Conservation (phyloP, 2,329 filamentous ascomycete species). For the Colletotrichum sp. region DNA sequence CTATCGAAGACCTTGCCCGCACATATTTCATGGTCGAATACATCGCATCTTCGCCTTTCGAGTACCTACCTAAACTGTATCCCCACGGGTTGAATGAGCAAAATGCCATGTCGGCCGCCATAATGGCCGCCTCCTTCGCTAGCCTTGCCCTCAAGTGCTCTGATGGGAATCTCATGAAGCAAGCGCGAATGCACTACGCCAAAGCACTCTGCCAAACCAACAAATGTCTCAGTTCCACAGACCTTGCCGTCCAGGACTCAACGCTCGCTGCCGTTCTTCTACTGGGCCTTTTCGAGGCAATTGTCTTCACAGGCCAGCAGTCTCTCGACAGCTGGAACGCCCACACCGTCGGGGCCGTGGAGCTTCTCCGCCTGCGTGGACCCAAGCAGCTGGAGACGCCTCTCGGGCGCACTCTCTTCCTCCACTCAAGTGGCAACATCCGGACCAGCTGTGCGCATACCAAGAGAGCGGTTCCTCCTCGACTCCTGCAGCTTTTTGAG, state of each 20-base stretch:
- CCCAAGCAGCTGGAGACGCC: conserved; percentile 23
- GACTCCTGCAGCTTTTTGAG: conserved; percentile 23
- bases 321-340: conserved; percentile 30
- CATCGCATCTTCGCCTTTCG: conserved; percentile 28
- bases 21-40: conserved; percentile 29
- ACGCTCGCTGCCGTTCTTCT: conserved; percentile 31
- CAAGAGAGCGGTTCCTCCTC: conserved; percentile 22
- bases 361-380: conserved; percentile 30
- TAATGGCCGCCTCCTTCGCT: conserved; percentile 28
- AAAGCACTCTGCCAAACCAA: conserved; percentile 16
- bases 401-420: conserved; percentile 25
- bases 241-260: conserved; percentile 25
- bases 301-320: conserved; percentile 26
- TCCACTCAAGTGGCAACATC: conserved; percentile 30
- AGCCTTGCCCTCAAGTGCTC: conserved; percentile 24
- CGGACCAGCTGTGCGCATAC: conserved; percentile 30
- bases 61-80: conserved; percentile 27
- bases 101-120: conserved; percentile 25
- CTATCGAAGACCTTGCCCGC: conserved; percentile 18
- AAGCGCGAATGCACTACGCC: conserved; percentile 25
- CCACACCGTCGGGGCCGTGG: conserved; percentile 28
- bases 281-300: conserved; percentile 31
- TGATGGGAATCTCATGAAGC: conserved; percentile 19
- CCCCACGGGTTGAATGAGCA: not conserved
- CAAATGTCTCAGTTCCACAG: conserved; percentile 19